Evolutionary conservation across 176 grass and related monocot genomes (phyloP), one percentile per base, ranked within the genome.

Genomic region (Alloteropsis semialata): DNA sequence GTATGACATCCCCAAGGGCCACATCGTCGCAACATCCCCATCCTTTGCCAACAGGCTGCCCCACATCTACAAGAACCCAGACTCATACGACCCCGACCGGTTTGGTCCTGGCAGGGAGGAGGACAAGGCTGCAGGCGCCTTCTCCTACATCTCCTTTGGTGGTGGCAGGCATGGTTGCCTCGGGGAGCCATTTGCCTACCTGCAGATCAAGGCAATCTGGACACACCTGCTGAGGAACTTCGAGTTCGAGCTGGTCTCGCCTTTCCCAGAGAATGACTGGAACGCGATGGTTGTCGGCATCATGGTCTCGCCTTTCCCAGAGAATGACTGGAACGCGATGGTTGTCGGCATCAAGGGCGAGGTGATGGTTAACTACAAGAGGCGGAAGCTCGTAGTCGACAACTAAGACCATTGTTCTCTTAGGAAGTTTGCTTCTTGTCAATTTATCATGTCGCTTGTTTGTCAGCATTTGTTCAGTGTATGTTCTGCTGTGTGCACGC

Each of bases 201-300:
- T 99, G 58, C 93, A 99, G 87, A 99, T 99, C 81, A 99, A 99
- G 96, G 89, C 93, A 0, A 90, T 99, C 36, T 99, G 96, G 96
- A 94, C 91, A 0, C 93, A 92, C 84, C 82, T 99, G 29, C 85
- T 99, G 67, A 90, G 96, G 49, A 99, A 99, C 89, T 99, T 99
- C 12, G 96, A 99, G 87, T 94, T 99, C 0, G 93, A 99, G 83
- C 74, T 99, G 61, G 84, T 93, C 19, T 99, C 96, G 0, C 96
- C 96, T 0, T 99, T 99, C 84, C 96, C 96, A 0, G 93, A 99
- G 76, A 99, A 76, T 10, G 37, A 99, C 58, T 96, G 96, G 96
- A 99, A 96, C 0, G 91, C 96, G 0, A 99, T 99, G 96, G 93
- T 96, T 14, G 96, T 99, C 0, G 96, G 96, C 64, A 87, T 99